Evolutionary conservation across 345 rosid species (phyloP), one percentile per base, ranked within the genome.

Genomic region (Corchorus olitorius): DNA sequence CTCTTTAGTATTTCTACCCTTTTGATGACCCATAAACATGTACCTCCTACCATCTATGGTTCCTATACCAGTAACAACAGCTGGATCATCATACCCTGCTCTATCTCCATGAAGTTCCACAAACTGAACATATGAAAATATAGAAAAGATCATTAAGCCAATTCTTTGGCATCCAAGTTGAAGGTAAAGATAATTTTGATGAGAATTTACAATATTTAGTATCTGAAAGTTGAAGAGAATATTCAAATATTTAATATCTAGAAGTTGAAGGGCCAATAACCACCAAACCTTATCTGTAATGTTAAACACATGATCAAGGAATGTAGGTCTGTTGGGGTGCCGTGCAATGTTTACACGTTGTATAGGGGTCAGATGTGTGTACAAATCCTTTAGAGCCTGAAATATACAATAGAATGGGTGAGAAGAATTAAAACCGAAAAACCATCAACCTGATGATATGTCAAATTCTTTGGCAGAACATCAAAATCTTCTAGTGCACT

Each of bases 41-140:
- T 87, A 93, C 45, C 88, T 87, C 80, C 79, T 84, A 53, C 97
- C 98, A 81, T 92, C 98, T 39, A 96, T 90, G 66, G 89, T 89
- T 86, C 99, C 99, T 77, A 96, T 82, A 81, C 99, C 99, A 45
- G 97, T 88, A 81, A 96, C 98, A 79, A 96, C 86, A 48, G 99
- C 98, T 22, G 99, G 99, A 82, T 93, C 99, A 86, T 96, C 99
- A 83, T 96, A 93, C 50, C 99, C 99, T 10, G 93, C 92, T 67
- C 95, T 91, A 86, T 96, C 98, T 78, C 99, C 99, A 75, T 96
- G 99, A 87, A 96, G 97, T 85, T 96, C 99, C 86, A 93, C 89
- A 70, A 93, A 93, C 99, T 96, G 88, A 74, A 82, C 33, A 86
- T 53, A 53, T 66, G 10, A 58, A 5, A 65, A 66, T 58, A 76